phyloP scores from a whole-genome alignment of 495 filamentous ascomycete species.

The Penicillium diatomitis region DNA sequence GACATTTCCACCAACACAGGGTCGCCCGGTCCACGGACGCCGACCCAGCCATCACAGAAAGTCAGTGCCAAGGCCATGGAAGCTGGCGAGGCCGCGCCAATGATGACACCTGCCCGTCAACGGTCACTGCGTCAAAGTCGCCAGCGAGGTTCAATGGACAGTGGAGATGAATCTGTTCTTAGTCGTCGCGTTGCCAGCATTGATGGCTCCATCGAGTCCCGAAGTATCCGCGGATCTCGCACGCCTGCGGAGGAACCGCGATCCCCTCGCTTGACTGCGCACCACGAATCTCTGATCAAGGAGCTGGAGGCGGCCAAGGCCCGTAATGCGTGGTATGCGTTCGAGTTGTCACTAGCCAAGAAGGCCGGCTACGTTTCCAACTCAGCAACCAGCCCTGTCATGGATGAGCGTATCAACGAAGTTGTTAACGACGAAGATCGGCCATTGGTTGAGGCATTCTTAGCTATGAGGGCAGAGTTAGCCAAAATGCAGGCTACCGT shows the following conservation, averaged over 20 bases:
- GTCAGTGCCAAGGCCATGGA: constrained; percentile 41
- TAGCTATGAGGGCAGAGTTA: constrained; percentile 81
- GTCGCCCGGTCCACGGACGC: constrained; percentile 53
- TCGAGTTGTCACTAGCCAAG: constrained; percentile 80
- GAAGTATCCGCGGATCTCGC: constrained; percentile 31
- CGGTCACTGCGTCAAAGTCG: constrained; percentile 34
- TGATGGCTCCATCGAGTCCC: constrained; percentile 36
- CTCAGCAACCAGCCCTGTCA: constrained; percentile 56
- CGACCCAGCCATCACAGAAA: constrained; percentile 40
- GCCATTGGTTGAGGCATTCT: constrained; percentile 83
- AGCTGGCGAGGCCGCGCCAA: constrained; percentile 37
- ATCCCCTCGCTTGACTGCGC: constrained; percentile 36
- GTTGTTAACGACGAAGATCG: constrained; percentile 83
- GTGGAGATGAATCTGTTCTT: constrained; percentile 37
- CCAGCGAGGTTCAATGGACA: constrained; percentile 37
- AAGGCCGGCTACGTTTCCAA: constrained; percentile 79
- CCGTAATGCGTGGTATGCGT: constrained; percentile 93
- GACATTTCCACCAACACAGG: constrained; percentile 40
- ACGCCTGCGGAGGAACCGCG: constrained; percentile 34
- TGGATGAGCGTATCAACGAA: constrained; percentile 69
- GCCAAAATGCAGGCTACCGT: constrained; percentile 69
- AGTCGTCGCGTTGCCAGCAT: constrained; percentile 30
- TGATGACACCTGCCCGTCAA: constrained; percentile 36
- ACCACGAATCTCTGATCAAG: constrained; percentile 53
- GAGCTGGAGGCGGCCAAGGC: constrained; percentile 77